Base-by-base conservation (phyloP, 495 filamentous ascomycete genomes). In the Filosporella fistucella region DNA sequence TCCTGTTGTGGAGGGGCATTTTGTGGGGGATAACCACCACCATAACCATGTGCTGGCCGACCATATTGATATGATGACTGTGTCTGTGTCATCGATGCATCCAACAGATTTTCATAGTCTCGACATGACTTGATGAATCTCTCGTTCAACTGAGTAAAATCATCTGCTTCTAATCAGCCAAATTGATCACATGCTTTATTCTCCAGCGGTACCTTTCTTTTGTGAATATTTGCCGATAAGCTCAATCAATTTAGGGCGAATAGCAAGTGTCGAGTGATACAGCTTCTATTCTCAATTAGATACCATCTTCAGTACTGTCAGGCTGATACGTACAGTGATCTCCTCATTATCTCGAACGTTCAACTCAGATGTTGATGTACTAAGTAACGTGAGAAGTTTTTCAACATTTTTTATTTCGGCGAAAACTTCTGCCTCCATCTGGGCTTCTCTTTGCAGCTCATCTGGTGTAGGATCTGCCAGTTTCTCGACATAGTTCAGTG, bases 191-290 rank as follows among this genome's bases (percentile, higher is more conserved):
- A 42, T n/a, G n/a, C 4, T 26, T 29, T 8, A 17, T 13, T 20
- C 4, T 7, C 7, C 18, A 32, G 11, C 18, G 6, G 46, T 72
- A 93, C 90, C 93, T 68, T 98, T 98, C 80, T 95, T 97, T 61
- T 98, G 93, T 12, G 93, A 96, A 57, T 98, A 98, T 68, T 97
- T 98, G 43, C 94, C 93, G 66, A 98, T 98, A 36, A 98, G 68
- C 68, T 98, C 95, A 61, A 98, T 97, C 25, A 97, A 74, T 67
- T 98, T 98, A 8, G 93, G 93, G 23, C 93, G 80, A 53, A 98
- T 98, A 1, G 90, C 88, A 37, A 97, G 58, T 1, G 93, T 97
- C 35, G 88, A 85, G 59, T 98, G 91, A 57, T 98, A 98, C 34
- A 98, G 68, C 50, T 83, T 87, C 81, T 84, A 22, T n/a, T n/a